Base-by-base conservation (phyloP, 257 asterid species). In the Lantana camara region DNA sequence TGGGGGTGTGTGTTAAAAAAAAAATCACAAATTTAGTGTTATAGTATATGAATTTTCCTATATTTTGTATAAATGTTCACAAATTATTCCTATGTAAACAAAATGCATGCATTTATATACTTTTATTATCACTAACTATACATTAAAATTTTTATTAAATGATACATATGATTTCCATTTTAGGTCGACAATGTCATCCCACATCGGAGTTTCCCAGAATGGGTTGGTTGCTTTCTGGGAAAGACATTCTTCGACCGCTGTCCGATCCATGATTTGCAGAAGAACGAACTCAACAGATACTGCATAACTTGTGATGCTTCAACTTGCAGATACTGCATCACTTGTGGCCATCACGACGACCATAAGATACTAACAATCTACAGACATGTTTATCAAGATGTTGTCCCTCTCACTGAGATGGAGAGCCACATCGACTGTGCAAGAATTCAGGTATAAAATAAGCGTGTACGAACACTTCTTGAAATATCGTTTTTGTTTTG, bases 341-440 rank as follows among this genome's bases (percentile, higher is more conserved):
- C 54, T 1, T 1, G 9, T 1, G 69, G 60, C 5, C 5, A n/a
- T 12, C 89, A 82, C 52, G 12, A 45, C 5, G 48, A 52, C 27
- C 86, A 80, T 46, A 29, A 22, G 1, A 16, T 61, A 16, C 83
- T 79, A 2, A 74, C 75, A 4, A 77, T 79, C 21, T 82, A 82
- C 8, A 63, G 79, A 5, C 83, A 82, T 64, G 83, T 82, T 49
- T 79, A 82, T 19, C 79, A 79, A 50, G 70, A 82, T 44, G 83
- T 82, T 19, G 81, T 79, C 0, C 81, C 76, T 42, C 74, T 79
- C 1, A 9, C 4, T 16, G 72, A 76, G 60, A 71, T 79, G 63
- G 79, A 79, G 27, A 45, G 2, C 7, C 67, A 68, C 6, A 58
- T 79, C 0, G 59, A 76, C 11, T 82, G 85, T 16, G 13, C 30